Conservation (phyloP, 805 yeast species). For the Candida ortonii region DNA sequence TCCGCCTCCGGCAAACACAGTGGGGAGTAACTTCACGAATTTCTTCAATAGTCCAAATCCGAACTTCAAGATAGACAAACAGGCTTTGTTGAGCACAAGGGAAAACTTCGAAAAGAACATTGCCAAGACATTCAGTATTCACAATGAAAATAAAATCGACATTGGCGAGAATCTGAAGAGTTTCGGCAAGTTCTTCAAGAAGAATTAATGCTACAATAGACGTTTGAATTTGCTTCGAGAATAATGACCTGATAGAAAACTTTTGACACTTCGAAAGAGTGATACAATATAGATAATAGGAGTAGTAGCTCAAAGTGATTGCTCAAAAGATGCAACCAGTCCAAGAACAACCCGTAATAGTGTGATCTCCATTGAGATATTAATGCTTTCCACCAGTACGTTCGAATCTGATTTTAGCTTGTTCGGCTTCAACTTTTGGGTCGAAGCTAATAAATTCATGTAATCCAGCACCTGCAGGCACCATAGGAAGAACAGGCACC, state of each 20-base stretch:
- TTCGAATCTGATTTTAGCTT: conserved; percentile 61
- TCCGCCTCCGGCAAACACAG: conserved; percentile 6
- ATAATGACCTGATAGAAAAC: no score
- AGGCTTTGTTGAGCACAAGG: conserved; percentile 37
- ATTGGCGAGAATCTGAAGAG: conserved; percentile 66
- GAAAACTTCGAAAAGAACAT: conserved; percentile 43
- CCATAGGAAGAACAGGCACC: conserved; percentile 98
- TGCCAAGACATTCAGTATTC: conserved; percentile 39
- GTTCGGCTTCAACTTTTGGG: conserved; percentile 72
- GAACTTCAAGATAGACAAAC: conserved; percentile 29
- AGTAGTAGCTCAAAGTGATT: no score
- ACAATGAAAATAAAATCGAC: conserved; percentile 60
- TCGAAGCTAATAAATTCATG: conserved; percentile 91
- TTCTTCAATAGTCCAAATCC: conserved; percentile 20
- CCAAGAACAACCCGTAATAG: no score
- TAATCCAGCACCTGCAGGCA: conserved; percentile 91
- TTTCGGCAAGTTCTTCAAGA: conserved; percentile 57
- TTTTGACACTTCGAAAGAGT: conserved; percentile 2
- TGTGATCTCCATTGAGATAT: no score
- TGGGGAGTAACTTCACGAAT: conserved; percentile 14
- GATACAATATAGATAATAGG: conserved; percentile 4
- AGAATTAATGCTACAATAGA: no score
- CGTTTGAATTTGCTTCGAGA: no score
- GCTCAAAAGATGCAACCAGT: no score
- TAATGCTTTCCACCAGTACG: conserved; percentile 74